These are phyloP conservation scores for Starmerella sirachaensis DNA, from an alignment of 805 yeast species.

Conservation along the genomic window DNA sequence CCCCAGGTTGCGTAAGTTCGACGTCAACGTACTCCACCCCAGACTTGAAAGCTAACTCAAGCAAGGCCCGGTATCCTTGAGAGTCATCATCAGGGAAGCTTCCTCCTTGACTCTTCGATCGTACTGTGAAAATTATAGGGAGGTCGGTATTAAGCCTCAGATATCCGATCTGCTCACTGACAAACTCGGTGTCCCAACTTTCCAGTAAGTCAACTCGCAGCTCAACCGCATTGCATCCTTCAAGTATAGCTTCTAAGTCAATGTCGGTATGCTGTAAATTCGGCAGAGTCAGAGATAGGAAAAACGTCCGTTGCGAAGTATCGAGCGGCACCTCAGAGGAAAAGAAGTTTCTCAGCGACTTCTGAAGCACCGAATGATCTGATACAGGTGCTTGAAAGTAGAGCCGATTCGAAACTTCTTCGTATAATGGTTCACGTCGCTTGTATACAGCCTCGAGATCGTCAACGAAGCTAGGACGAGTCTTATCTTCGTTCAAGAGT, in stretches of 20 bases:
- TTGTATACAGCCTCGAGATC: slow-evolving; percentile 77
- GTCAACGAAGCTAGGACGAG: slow-evolving; percentile 77
- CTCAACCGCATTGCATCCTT: slow-evolving; percentile 75
- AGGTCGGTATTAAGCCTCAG: slow-evolving; percentile 52
- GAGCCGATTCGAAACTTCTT: slow-evolving; percentile 69
- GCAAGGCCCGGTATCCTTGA: slow-evolving; percentile 39
- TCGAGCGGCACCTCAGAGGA: slow-evolving; percentile 31
- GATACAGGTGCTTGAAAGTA: slow-evolving; percentile 46
- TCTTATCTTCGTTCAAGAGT: slow-evolving; percentile 62
- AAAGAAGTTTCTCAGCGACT: slow-evolving; percentile 48
- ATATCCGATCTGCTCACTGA: slow-evolving; percentile 60
- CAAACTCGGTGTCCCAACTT: slow-evolving; percentile 37
- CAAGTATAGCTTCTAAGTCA: slow-evolving; percentile 36
- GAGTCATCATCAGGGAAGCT: slow-evolving; percentile 50
- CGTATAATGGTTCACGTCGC: slow-evolving; percentile 68
- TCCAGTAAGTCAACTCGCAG: slow-evolving; percentile 63
- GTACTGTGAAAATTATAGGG: slow-evolving; percentile 72
- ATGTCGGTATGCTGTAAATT: slow-evolving; percentile 34
- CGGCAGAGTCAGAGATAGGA: slow-evolving; percentile 59
- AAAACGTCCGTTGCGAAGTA: slow-evolving; percentile 42
- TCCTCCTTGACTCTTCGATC: slow-evolving; percentile 77
- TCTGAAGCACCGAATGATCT: slow-evolving; percentile 47
- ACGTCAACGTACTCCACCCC: slow-evolving; percentile 76
- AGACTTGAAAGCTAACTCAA: slow-evolving; percentile 52
- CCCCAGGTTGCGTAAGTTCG: slow-evolving; percentile 53